Percentiles rank a stretch among this genome's conserved stretches.
Conservation (phyloP, 2,329 filamentous ascomycete species). For the Xylaria arbuscula region DNA sequence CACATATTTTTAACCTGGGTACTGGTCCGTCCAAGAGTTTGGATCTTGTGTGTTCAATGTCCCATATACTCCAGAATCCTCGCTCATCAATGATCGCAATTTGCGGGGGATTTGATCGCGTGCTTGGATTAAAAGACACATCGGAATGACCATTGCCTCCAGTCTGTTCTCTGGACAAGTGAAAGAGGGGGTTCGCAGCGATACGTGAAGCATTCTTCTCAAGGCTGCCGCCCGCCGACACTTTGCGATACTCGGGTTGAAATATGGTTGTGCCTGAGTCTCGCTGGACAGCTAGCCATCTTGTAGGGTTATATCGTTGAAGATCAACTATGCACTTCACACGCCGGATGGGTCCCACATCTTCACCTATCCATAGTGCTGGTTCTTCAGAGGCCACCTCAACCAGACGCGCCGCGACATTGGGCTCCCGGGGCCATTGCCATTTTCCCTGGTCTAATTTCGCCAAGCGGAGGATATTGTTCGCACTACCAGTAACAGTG, state of each 20-base stretch:
- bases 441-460: slow-evolving; percentile 62
- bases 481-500: slow-evolving; percentile 65
- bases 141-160: slow-evolving; percentile 69
- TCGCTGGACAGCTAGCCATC: slow-evolving; percentile 67
- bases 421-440: slow-evolving; percentile 63
- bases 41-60: slow-evolving; percentile 58
- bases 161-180: slow-evolving; percentile 63
- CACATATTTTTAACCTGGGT: slow-evolving; percentile 53
- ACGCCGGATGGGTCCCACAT: slow-evolving; percentile 59
- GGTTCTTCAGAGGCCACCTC: slow-evolving; percentile 58
- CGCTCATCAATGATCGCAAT: slow-evolving; percentile 73
- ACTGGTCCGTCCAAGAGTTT: slow-evolving; percentile 51
- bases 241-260: slow-evolving; percentile 60
- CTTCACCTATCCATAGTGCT: slow-evolving; percentile 64
- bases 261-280: slow-evolving; percentile 63
- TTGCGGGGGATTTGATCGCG: slow-evolving; percentile 64
- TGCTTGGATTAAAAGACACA: slow-evolving; percentile 70
- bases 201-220: slow-evolving; percentile 60
- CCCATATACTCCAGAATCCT: slow-evolving; percentile 76
- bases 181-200: slow-evolving; percentile 64
- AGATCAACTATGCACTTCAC: slow-evolving; percentile 61
- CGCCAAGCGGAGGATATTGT: slow-evolving; percentile 67
- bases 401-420: slow-evolving; percentile 60
- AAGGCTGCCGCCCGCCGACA: slow-evolving; percentile 41
- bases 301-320: slow-evolving; percentile 53